Evolutionary conservation across 2,329 filamentous ascomycete genomes (phyloP).

Genomic region (Calonectria pseudoturangicola): DNA sequence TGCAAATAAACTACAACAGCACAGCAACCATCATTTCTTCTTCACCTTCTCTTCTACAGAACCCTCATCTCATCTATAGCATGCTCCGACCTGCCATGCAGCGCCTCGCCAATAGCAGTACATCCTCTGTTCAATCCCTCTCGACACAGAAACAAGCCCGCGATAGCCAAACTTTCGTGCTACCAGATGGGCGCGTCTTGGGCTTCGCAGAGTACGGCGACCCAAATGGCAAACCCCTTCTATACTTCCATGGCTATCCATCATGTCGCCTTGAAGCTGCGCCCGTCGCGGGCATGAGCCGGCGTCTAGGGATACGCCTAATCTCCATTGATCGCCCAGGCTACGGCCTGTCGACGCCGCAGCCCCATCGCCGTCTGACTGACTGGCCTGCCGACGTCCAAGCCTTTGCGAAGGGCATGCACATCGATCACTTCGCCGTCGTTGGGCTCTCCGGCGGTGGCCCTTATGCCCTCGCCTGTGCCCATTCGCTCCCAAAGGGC

Average conservation of each 20-base stretch:
- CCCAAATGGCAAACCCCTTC: constrained; percentile 55
- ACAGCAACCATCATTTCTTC: not conserved
- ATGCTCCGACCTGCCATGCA: constrained; percentile 11
- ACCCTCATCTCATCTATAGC: not conserved
- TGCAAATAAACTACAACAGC: not conserved
- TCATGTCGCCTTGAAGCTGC: constrained; percentile 62
- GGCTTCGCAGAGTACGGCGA: constrained; percentile 64
- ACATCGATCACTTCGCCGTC: constrained; percentile 56
- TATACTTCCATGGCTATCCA: constrained; percentile 67
- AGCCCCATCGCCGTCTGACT: constrained; percentile 56
- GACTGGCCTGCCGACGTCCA: constrained; percentile 61
- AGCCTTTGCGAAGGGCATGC: constrained; percentile 53
- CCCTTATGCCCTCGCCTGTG: constrained; percentile 61
- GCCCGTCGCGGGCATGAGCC: constrained; percentile 52
- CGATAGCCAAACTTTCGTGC: constrained; percentile 54
- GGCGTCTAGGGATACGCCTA: constrained; percentile 55
- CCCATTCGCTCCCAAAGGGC: constrained; percentile 53
- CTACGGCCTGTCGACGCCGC: constrained; percentile 62
- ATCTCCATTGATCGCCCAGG: constrained; percentile 65
- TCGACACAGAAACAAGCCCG: constrained; percentile 13
- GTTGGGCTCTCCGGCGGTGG: constrained; percentile 61
- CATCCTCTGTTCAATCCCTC: constrained; percentile 25
- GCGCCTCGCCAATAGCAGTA: constrained; percentile 1
- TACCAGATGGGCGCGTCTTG: constrained; percentile 63
- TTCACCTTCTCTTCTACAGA: too few species aligned